Base-by-base conservation (phyloP, 2,329 filamentous ascomycete genomes). In the Stemphylium beticola region DNA sequence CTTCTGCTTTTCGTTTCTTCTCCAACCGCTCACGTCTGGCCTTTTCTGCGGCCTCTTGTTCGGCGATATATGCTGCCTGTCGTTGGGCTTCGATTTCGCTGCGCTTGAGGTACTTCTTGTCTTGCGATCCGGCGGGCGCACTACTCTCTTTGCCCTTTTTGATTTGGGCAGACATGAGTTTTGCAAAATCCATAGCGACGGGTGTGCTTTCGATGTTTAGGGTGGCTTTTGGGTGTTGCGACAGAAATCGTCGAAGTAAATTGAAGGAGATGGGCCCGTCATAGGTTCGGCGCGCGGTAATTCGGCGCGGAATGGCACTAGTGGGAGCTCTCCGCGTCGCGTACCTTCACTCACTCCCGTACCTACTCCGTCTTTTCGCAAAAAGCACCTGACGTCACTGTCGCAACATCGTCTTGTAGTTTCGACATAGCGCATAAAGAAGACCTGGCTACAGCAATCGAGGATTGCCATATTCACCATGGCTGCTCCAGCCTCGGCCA, bases 111-210 rank as follows among this genome's bases (percentile, higher is more conserved):
- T 92, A 98, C 76, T 96, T 96, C 14, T 78, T 74, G 36, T 72
- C 64, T 22, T 66, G 58, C 20, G 73, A 45, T 42, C 71, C 58
- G 18, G 76, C 60, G 14, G 65, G 43, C 47, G 78, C 64, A 37
- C 77, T 63, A 37, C 77, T 64, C 49, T 83, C 78, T 75, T 91
- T 91, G 64, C 88, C 83, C 76, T 95, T 96, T 68, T 90, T 86
- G 69, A 99, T 95, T 77, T 96, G 92, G 72, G 92, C 90, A 69
- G 90, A 87, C 91, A 99, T 96, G 42, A 99, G 81, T 32, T 92
- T 86, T 57, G 92, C 92, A 80, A 99, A 99, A 77, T 99, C 93
- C 95, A 99, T 99, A 64, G 58, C 60, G 58, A 44, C 42, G 42
- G 24, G 11, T 42, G 17, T 26, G 14, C 36, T 44, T 39, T 15